phyloP scores from a whole-genome alignment of 2,329 filamentous ascomycete species.

The Trichophyton equinum region DNA sequence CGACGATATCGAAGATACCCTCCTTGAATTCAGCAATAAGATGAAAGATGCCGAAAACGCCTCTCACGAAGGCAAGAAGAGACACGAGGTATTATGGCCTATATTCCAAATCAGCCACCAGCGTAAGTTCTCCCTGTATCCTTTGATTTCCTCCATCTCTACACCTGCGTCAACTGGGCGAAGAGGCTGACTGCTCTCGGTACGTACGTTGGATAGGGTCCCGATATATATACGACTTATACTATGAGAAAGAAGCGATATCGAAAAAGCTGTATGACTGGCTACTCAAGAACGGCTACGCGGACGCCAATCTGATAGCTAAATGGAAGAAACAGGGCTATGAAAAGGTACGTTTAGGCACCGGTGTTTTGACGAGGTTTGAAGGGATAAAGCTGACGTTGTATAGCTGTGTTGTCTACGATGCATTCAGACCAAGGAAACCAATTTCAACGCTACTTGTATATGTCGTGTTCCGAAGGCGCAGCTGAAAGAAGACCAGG shows the following conservation, averaged over 20 bases:
- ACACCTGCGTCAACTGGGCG: neutral
- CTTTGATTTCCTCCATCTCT: no score
- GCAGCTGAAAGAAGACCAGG: slow-evolving; percentile 78
- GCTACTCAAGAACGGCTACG: slow-evolving; percentile 92
- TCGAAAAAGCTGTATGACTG: slow-evolving; percentile 86
- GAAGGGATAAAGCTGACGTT: no score
- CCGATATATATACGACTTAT: slow-evolving; percentile 92
- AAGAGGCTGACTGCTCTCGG: neutral
- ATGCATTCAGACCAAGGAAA: slow-evolving; percentile 99
- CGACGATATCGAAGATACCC: slow-evolving; percentile 56
- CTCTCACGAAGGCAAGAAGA: slow-evolving; percentile 63
- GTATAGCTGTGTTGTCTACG: slow-evolving; percentile 75
- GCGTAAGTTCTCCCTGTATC: slow-evolving; percentile 39
- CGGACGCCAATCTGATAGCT: slow-evolving; percentile 86
- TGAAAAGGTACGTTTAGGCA: slow-evolving; percentile 62
- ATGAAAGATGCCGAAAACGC: slow-evolving; percentile 80
- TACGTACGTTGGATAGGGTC: slow-evolving; percentile 35
- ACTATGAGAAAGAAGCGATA: slow-evolving; percentile 96
- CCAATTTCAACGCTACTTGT: slow-evolving; percentile 95
- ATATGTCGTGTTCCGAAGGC: slow-evolving; percentile 89
- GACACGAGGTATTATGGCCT: slow-evolving; percentile 89
- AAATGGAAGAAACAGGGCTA: slow-evolving; percentile 99
- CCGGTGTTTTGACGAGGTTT: neutral
- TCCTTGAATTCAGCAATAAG: slow-evolving; percentile 54
- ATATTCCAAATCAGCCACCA: slow-evolving; percentile 97